Percentiles rank a stretch among this genome's conserved stretches.
phyloP scores from a whole-genome alignment of 2,329 filamentous ascomycete species.

The Ascocoryne sarcoides region DNA sequence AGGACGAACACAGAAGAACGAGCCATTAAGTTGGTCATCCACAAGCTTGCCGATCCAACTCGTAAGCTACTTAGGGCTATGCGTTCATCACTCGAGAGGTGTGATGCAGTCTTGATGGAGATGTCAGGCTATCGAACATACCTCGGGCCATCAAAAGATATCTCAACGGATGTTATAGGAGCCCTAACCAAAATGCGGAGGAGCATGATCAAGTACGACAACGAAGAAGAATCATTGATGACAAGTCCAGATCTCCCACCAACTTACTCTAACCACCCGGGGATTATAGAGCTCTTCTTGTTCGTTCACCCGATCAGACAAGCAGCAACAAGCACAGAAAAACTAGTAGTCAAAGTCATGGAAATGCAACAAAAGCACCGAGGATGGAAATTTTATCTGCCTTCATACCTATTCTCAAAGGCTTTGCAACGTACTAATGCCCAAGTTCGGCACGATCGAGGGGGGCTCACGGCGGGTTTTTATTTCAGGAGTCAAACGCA shows the following conservation, averaged over 20 bases:
- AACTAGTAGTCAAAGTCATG: conserved; percentile 38
- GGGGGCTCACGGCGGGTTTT: conserved; percentile 45
- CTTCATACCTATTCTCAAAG: conserved; percentile 46
- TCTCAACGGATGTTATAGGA: conserved; percentile 35
- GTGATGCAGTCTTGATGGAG: conserved; percentile 45
- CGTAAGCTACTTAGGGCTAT: conserved; percentile 39
- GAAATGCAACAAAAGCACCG: conserved; percentile 37
- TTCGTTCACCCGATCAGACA: conserved; percentile 47
- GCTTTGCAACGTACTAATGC: conserved; percentile 44
- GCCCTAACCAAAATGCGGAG: conserved; percentile 34
- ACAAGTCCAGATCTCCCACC: conserved; percentile 36
- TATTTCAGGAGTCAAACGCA: conserved; percentile 30
- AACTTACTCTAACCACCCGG: conserved; percentile 38
- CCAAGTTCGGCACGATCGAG: conserved; percentile 50
- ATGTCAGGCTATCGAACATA: conserved; percentile 41
- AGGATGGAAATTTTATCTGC: conserved; percentile 37
- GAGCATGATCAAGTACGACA: conserved; percentile 38
- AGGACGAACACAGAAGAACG: conserved; percentile 23
- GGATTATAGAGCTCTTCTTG: conserved; percentile 44
- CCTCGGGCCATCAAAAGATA: conserved; percentile 35
- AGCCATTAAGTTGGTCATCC: conserved; percentile 26
- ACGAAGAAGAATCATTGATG: conserved; percentile 39
- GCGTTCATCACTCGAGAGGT: conserved; percentile 35
- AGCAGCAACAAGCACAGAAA: conserved; percentile 39
- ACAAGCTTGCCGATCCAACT: conserved; percentile 38